Evolutionary conservation across 257 asterid genomes (phyloP).

Genomic region (Solanum chilense): DNA sequence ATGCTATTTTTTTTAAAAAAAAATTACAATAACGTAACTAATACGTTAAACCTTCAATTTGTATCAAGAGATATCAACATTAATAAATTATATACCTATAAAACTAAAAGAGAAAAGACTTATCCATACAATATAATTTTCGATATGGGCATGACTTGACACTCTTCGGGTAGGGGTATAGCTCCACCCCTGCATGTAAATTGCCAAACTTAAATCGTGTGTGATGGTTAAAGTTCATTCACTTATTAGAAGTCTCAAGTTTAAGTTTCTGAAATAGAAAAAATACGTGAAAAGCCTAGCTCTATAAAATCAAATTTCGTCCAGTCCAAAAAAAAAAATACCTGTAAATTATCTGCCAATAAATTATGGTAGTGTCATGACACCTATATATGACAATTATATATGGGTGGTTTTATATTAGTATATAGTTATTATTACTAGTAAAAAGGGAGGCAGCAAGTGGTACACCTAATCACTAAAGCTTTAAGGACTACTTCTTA

Average conservation of each 20-base stretch:
- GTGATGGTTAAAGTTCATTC: background rate
- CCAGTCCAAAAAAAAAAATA: background rate
- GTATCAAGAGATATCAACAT: background rate
- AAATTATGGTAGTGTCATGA: background rate
- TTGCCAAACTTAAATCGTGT: background rate
- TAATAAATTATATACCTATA: no score
- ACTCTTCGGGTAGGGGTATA: background rate
- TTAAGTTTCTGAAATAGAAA: background rate
- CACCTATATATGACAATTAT: background rate
- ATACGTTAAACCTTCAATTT: background rate
- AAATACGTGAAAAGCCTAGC: background rate
- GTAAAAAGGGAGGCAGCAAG: background rate
- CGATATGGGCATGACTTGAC: background rate
- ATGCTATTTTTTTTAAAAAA: no score
- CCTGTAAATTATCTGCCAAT: background rate
- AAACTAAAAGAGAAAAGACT: no score
- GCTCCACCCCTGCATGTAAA: background rate
- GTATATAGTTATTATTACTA: background rate
- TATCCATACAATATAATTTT: no score
- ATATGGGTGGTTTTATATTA: background rate
- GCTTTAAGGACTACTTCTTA: background rate
- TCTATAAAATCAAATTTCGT: background rate
- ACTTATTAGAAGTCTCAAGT: background rate
- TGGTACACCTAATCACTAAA: constrained; percentile 19
- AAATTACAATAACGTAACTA: background rate